Conservation (phyloP, 2,329 filamentous ascomycete species). For the Didymellaceae sp. region DNA sequence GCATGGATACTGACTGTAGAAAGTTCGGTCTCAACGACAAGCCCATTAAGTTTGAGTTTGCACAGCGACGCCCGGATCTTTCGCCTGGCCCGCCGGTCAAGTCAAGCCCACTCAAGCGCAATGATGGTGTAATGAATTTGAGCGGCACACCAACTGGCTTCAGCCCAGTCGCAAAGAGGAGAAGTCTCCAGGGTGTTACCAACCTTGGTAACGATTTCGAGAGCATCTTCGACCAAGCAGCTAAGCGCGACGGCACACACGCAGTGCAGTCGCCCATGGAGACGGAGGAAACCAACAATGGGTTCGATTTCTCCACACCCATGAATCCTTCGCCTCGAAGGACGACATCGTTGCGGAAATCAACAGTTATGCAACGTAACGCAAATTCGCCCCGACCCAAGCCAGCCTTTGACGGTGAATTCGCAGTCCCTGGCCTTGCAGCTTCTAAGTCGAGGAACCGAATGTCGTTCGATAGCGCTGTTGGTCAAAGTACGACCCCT, state of each 20-base stretch:
- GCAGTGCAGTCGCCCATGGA: slow-evolving; percentile 22
- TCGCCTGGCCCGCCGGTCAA: slow-evolving; percentile 57
- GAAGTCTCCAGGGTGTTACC: slow-evolving; percentile 80
- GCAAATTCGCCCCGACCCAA: slow-evolving; percentile 48
- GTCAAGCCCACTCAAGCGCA: slow-evolving; percentile 88
- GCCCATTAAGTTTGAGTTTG: slow-evolving; percentile 57
- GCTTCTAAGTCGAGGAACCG: slow-evolving; percentile 70
- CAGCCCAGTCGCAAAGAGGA: slow-evolving; percentile 88
- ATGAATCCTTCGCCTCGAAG: slow-evolving; percentile 39
- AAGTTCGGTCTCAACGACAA: slow-evolving; percentile 51
- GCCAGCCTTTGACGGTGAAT: slow-evolving; percentile 54
- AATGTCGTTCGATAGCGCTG: slow-evolving; percentile 79
- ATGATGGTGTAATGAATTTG: slow-evolving; percentile 86
- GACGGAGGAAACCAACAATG: slow-evolving; percentile 35
- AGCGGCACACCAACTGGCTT: slow-evolving; percentile 74
- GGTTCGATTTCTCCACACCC: slow-evolving; percentile 48
- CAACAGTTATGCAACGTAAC: slow-evolving; percentile 84
- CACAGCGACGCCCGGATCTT: slow-evolving; percentile 34
- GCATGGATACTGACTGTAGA: slow-evolving; percentile 48
- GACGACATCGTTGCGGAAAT: slow-evolving; percentile 80
- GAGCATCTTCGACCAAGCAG: slow-evolving; percentile 74
- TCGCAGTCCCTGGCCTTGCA: slow-evolving; percentile 59
- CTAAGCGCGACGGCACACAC: slow-evolving; percentile 9
- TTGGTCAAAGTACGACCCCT: slow-evolving; percentile 71
- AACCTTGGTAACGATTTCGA: slow-evolving; percentile 65